A percentile compares a stretch with the other conserved stretches of the same genome.
Conservation (phyloP, 176 grass and related monocot genomes). For the Aegilops longissima region DNA sequence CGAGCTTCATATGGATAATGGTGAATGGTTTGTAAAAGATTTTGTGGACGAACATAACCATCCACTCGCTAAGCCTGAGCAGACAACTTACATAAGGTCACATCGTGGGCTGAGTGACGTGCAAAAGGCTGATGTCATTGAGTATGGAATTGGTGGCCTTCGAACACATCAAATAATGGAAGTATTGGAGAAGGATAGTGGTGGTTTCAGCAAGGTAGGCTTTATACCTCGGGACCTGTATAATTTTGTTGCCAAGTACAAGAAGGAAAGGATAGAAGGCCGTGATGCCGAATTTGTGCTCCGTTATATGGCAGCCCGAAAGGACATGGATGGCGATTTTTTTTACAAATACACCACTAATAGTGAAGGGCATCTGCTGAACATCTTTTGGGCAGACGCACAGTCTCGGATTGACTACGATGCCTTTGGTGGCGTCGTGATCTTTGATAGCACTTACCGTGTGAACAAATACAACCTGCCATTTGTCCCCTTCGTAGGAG, state of each 20-base stretch:
- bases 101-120: not conserved
- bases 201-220: not conserved
- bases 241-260: not conserved
- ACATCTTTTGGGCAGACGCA: no score
- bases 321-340: no score
- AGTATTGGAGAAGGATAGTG: not conserved
- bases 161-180: not conserved
- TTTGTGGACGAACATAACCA: not conserved
- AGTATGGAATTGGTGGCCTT: not conserved
- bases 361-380: no score
- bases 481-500: no score
- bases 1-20: not conserved
- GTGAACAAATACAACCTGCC: not conserved
- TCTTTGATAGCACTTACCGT: not conserved
- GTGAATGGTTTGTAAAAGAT: not conserved
- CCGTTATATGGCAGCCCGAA: not conserved
- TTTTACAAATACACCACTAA: no score
- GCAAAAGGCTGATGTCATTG: not conserved
- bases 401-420: not conserved
- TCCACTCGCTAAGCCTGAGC: not conserved
- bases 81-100: not conserved
- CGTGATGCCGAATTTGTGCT: not conserved
- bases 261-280: not conserved
- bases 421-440: not conserved
- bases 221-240: not conserved